A percentile compares a stretch with the other conserved stretches of the same genome.
Conservation (phyloP, 257 asterid genomes). For the Avicennia marina region DNA sequence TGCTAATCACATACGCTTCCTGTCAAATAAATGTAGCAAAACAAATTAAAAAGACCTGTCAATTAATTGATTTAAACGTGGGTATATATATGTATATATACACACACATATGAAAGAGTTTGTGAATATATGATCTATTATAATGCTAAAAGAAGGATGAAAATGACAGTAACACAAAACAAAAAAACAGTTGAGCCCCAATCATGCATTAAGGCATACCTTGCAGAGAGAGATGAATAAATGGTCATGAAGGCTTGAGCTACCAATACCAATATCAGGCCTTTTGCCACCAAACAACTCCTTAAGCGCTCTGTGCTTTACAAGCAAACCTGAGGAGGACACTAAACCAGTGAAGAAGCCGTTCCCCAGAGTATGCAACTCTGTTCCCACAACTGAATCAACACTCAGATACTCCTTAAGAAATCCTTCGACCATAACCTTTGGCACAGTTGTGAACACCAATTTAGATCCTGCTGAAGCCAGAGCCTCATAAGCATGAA, state of each 20-base stretch:
- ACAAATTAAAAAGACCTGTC: no score
- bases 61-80: no score
- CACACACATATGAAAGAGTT: no score
- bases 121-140: no score
- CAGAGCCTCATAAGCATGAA: conserved; percentile 40
- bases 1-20: conserved; percentile 68
- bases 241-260: conserved; percentile 45
- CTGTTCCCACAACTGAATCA: conserved; percentile 63
- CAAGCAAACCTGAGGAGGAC: conserved; percentile 41
- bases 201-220: no score
- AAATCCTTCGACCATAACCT: conserved; percentile 80
- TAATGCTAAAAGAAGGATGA: no score
- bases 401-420: conserved; percentile 63
- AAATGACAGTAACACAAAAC: background rate
- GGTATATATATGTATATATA: no score
- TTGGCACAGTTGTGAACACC: conserved; percentile 59
- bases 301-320: conserved; percentile 58
- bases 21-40: conserved; percentile 12
- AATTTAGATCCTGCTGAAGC: conserved; percentile 40
- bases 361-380: conserved; percentile 54
- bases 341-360: conserved; percentile 58
- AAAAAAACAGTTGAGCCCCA: no score
- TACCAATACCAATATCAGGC: conserved; percentile 72
- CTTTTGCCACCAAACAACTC: conserved; percentile 49
- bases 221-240: conserved; percentile 63